Evolutionary conservation across 257 asterid species (phyloP).

Genomic region (Nicotiana paniculata): DNA sequence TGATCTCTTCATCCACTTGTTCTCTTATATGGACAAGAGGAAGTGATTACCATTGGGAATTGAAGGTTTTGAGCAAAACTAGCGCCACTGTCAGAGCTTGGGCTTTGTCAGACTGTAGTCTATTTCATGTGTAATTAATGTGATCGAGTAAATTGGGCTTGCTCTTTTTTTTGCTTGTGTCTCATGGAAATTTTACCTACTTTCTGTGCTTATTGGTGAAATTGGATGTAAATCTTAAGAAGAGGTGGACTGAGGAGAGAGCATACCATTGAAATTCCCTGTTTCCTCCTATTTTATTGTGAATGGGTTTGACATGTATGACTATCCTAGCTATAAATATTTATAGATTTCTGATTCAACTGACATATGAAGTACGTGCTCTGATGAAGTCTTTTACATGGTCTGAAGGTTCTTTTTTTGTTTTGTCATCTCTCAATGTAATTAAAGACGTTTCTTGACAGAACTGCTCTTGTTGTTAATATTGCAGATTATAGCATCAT

Average conservation of each 20-base stretch:
- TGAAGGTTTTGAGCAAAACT: not conserved
- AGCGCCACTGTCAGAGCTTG: not conserved
- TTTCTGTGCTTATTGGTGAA: not conserved
- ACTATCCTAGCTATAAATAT: not conserved
- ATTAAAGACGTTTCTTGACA: not conserved
- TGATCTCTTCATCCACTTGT: not conserved
- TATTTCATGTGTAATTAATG: not conserved
- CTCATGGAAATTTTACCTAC: not conserved
- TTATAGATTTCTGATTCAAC: not conserved
- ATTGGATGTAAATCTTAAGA: not conserved
- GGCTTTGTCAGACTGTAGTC: not conserved
- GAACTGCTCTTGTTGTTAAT: constrained; percentile 2
- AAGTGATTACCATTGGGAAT: not conserved
- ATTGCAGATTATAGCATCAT: constrained; percentile 66
- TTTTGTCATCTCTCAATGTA: not conserved
- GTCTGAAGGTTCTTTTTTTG: not conserved
- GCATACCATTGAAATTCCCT: not conserved
- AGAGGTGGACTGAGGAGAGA: not conserved
- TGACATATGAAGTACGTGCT: not conserved
- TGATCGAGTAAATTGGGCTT: not conserved
- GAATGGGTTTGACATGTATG: not conserved
- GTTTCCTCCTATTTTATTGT: not conserved
- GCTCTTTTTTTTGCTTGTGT: not conserved
- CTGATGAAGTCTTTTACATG: not conserved
- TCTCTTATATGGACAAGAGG: not conserved